Percentiles rank a stretch among this genome's conserved stretches.
phyloP scores from a whole-genome alignment of 306 rosid species.

The Albizia julibrissin region DNA sequence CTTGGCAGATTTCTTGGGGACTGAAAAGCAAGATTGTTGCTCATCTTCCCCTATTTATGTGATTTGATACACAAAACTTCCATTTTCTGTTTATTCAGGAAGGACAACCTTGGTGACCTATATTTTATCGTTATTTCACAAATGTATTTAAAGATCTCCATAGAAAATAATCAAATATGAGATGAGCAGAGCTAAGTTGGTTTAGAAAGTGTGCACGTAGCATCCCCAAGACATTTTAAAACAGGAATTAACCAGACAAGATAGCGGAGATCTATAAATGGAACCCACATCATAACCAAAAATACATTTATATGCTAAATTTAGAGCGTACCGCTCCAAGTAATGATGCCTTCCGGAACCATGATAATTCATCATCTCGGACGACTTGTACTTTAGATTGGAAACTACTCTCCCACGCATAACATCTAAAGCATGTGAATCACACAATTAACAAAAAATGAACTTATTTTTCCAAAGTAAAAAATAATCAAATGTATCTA shows the following conservation, averaged over 20 bases:
- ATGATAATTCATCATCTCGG: conserved; percentile 77
- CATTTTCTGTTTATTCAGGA: background rate
- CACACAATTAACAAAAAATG: conserved; percentile 30
- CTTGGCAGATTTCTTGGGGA: background rate
- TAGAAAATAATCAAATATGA: background rate
- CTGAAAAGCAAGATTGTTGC: background rate
- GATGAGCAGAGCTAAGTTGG: background rate
- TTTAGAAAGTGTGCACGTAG: background rate
- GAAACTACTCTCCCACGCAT: conserved; percentile 99
- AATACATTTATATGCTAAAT: conserved; percentile 26
- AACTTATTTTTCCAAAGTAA: background rate
- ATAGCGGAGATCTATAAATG: conserved; percentile 19
- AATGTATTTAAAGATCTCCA: background rate
- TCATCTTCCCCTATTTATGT: background rate
- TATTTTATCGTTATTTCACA: background rate
- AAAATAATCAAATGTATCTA: background rate
- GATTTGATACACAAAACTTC: background rate
- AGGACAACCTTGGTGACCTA: background rate
- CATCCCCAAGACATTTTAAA: conserved; percentile 6
- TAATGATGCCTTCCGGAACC: conserved; percentile 82
- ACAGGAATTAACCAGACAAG: background rate
- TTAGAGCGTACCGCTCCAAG: conserved; percentile 78
- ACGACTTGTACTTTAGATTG: conserved; percentile 68
- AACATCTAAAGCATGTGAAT: conserved; percentile 68
- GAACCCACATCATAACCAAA: conserved; percentile 16